Conservation (phyloP, 148 eudicot genomes). For the Mesembryanthemum crystallinum region DNA sequence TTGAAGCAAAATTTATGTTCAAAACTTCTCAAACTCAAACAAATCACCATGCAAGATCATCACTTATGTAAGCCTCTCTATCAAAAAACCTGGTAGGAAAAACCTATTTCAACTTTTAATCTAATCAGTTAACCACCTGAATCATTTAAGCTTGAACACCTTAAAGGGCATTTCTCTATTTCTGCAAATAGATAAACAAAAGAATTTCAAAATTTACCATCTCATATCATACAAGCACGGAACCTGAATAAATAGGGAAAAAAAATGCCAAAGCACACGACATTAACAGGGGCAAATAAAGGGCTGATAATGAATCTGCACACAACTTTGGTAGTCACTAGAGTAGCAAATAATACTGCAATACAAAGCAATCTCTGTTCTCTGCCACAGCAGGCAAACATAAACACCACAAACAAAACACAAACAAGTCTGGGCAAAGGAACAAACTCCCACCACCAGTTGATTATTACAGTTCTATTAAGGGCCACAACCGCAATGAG, state of each 20-base stretch:
- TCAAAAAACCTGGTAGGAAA: too few species aligned
- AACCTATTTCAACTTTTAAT: too few species aligned
- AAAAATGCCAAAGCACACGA: not conserved
- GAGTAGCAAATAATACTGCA: not conserved
- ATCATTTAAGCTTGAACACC: too few species aligned
- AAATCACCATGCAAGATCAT: too few species aligned
- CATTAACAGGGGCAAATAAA: not conserved
- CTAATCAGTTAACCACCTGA: too few species aligned
- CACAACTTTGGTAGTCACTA: not conserved
- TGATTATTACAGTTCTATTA: slow-evolving; percentile 13
- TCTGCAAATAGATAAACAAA: too few species aligned
- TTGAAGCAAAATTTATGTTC: too few species aligned
- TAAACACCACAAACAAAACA: slow-evolving; percentile 8
- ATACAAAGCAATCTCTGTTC: not conserved
- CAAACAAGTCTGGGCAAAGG: not conserved
- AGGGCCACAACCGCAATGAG: slow-evolving; percentile 5
- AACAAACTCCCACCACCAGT: slow-evolving; percentile 19
- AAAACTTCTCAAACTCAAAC: too few species aligned
- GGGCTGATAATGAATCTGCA: not conserved
- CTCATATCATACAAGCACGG: not conserved
- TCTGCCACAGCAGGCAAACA: not conserved
- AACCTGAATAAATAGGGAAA: not conserved
- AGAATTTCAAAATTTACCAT: too few species aligned
- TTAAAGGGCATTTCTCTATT: too few species aligned
- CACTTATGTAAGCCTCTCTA: too few species aligned